Evolutionary conservation across 495 filamentous ascomycete genomes (phyloP), one percentile per base, ranked within the genome.

Genomic region (Cryomyces minteri): DNA sequence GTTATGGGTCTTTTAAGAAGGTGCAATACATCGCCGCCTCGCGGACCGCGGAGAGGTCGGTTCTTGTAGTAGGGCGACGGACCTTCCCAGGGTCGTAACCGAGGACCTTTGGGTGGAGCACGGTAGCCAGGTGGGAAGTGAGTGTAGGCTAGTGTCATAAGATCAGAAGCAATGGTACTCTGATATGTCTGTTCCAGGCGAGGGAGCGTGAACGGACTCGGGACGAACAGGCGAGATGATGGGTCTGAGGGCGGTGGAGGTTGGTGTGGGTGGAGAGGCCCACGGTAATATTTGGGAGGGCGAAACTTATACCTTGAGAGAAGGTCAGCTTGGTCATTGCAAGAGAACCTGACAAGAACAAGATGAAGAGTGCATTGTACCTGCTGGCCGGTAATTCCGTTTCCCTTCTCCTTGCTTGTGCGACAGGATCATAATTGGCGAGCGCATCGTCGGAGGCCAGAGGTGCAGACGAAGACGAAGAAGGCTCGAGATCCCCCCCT

Each of bases 61-160:
- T 90, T 88, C 62, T 84, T 84, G 71, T 87, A 85, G 62, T 96
- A 98, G 2, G 86, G 87, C 1, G 84, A 93, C 43, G 77, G 78
- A 54, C 80, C 84, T 50, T 92, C 84, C 90, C 90, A 98, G 50
- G 65, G 60, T 37, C 90, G 81, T 42, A 95, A 68, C 44, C 88
- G 83, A 41, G 82, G 72, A 4, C 70, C 62, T 56, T 77, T 71
- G 12, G 69, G 64, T 6, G 74, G 71, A 8, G 72, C 61, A 44
- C 69, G 67, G 47, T 79, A 82, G 49, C 87, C 88, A 0, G 87
- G 87, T 1, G 76, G 76, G 44, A 59, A 54, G 67, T 98, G 92
- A 31, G 71, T 70, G 69, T 98, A 98, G 55, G 80, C 71, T 41
- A 96, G 73, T 37, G 84, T 84, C 60, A 95, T 75, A 53, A 95